phyloP scores from a whole-genome alignment of 345 rosid genomes.

The Camelina hispida region DNA sequence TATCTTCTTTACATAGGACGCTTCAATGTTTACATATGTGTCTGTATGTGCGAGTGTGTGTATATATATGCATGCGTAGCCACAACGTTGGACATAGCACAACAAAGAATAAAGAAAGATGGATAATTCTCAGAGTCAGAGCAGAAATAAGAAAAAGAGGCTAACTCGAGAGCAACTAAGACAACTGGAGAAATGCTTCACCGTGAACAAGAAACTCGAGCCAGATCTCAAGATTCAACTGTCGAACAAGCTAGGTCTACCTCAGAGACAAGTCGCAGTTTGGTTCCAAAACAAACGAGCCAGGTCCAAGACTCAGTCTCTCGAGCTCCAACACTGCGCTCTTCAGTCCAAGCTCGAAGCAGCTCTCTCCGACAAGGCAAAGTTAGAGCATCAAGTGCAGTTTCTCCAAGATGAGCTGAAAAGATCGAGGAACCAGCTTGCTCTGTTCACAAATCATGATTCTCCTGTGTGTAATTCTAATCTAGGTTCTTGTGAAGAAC shows the following conservation, averaged over 20 bases:
- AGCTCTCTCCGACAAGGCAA: slow-evolving; percentile 57
- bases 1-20: no score
- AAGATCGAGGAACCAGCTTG: slow-evolving; percentile 54
- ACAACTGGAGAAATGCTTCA: slow-evolving; percentile 75
- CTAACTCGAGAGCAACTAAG: slow-evolving; percentile 72
- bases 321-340: slow-evolving; percentile 64
- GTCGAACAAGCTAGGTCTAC: slow-evolving; percentile 67
- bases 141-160: slow-evolving; percentile 58
- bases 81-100: slow-evolving; percentile 39
- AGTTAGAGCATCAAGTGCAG: slow-evolving; percentile 68
- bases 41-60: neutral
- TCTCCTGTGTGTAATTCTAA: slow-evolving; percentile 40
- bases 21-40: no score
- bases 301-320: slow-evolving; percentile 78
- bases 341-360: slow-evolving; percentile 63
- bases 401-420: slow-evolving; percentile 71
- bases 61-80: slow-evolving; percentile 44
- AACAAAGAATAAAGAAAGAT: slow-evolving; percentile 12
- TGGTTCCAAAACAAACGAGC: slow-evolving; percentile 99
- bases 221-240: slow-evolving; percentile 76
- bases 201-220: slow-evolving; percentile 68
- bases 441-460: slow-evolving; percentile 39
- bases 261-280: slow-evolving; percentile 82
- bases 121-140: slow-evolving; percentile 36
- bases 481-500: slow-evolving; percentile 48